Evolutionary conservation across 2,329 filamentous ascomycete genomes (phyloP).

Genomic region (Neobulgaria alba): DNA sequence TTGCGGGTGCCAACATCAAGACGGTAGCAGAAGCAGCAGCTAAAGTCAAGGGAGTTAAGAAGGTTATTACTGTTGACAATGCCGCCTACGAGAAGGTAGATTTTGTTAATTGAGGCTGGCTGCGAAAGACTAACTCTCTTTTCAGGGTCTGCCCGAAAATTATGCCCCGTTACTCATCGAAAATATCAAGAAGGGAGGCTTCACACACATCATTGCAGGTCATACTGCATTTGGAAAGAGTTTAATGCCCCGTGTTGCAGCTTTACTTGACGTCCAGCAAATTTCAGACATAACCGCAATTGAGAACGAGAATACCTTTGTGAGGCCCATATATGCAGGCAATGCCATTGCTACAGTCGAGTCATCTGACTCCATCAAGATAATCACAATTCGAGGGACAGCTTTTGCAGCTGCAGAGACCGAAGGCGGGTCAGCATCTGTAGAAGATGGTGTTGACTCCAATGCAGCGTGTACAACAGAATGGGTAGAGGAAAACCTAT

Average conservation of each 20-base stretch:
- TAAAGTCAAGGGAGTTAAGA: constrained; percentile 84
- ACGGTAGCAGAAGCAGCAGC: constrained; percentile 71
- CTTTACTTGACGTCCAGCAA: constrained; percentile 84
- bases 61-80: constrained; percentile 84
- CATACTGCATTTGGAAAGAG: constrained; percentile 98
- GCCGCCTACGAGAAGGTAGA: constrained; percentile 81
- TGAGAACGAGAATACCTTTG: constrained; percentile 86
- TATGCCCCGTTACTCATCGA: constrained; percentile 88
- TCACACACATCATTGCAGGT: constrained; percentile 82
- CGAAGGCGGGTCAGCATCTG: constrained; percentile 62
- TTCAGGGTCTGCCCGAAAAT: constrained; percentile 80
- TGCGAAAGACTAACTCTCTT: constrained; percentile 4
- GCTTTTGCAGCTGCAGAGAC: constrained; percentile 69
- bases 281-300: constrained; percentile 86
- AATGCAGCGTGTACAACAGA: constrained; percentile 66
- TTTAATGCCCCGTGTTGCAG: constrained; percentile 82
- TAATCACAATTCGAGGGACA: constrained; percentile 88
- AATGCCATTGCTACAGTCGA: constrained; percentile 96
- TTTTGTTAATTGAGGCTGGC: neutral
- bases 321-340: constrained; percentile 93
- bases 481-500: constrained; percentile 90
- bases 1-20: constrained; percentile 75
- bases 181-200: constrained; percentile 93
- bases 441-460: constrained; percentile 79
- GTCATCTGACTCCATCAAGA: constrained; percentile 74